Percentiles rank a stretch among this genome's conserved stretches.
Conservation (phyloP, 768 basidiomycete species). For the Pleurotus cornucopiae region DNA sequence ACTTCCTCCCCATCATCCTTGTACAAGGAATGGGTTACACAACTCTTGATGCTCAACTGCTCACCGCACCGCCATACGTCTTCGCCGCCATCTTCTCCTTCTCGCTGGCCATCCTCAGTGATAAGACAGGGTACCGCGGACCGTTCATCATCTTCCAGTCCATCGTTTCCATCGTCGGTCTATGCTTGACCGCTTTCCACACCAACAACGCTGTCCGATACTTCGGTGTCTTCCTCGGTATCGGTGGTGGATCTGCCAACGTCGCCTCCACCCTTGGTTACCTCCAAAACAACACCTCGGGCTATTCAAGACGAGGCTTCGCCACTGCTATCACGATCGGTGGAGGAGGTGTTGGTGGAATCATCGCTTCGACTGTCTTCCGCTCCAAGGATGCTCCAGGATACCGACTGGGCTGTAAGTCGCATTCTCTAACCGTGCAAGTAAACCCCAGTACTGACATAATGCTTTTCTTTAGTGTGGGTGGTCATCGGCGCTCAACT, state of each 20-base stretch:
- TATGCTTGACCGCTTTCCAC: conserved; percentile 2
- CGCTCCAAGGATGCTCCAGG: conserved; percentile 30
- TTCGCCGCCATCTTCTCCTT: conserved; percentile 30
- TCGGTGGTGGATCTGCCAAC: neutral
- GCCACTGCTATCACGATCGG: conserved; percentile 30
- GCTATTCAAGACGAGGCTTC: conserved; percentile 34
- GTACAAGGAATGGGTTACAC: conserved; percentile 26
- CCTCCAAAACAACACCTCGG: conserved; percentile 26
- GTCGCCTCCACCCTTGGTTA: neutral
- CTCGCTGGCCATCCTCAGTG: conserved; percentile 33
- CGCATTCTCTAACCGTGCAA: neutral
- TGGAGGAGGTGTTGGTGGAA: conserved; percentile 34
- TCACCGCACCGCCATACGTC: conserved; percentile 31
- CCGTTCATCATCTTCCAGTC: conserved; percentile 28
- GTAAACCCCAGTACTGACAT: neutral
- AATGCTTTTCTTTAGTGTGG: conserved; percentile 22
- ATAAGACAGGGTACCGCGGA: conserved; percentile 29
- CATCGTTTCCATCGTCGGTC: conserved; percentile 26
- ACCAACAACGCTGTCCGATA: conserved; percentile 14
- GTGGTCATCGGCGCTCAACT: conserved; percentile 31
- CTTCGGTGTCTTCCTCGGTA: conserved; percentile 32
- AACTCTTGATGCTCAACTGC: conserved; percentile 23
- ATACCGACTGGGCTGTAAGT: conserved; percentile 9
- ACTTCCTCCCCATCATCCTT: conserved; percentile 31
- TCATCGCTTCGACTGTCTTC: conserved; percentile 33